Percentiles rank a stretch among this genome's conserved stretches.
Conservation (phyloP, 371 early-diverging fungal genomes). For the Zopfochytrium polystomum region DNA sequence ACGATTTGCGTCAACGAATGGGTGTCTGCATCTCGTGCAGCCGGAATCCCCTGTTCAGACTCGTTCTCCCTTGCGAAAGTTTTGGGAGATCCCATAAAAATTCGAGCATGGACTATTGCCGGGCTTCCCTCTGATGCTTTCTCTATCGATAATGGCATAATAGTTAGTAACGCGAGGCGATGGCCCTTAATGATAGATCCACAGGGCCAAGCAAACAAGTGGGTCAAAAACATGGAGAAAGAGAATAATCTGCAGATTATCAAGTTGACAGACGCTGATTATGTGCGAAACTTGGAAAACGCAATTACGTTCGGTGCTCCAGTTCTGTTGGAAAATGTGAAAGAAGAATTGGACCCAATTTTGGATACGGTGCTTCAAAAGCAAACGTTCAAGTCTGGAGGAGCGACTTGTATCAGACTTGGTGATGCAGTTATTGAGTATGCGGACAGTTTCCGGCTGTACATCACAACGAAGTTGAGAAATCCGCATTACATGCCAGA, state of each 20-base stretch:
- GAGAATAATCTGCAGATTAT: constrained; percentile 52
- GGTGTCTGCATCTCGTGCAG: constrained; percentile 29
- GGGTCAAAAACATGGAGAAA: constrained; percentile 60
- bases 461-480: constrained; percentile 58
- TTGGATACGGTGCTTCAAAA: constrained; percentile 53
- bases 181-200: constrained; percentile 62
- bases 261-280: constrained; percentile 53
- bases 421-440: constrained; percentile 60
- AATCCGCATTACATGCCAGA: constrained; percentile 61
- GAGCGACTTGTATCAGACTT: constrained; percentile 48
- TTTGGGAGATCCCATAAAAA: constrained; percentile 54
- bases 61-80: constrained; percentile 45
- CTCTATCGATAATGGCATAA: constrained; percentile 57
- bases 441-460: constrained; percentile 47
- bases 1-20: constrained; percentile 42
- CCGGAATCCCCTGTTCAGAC: constrained; percentile 46
- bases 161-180: constrained; percentile 47
- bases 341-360: constrained; percentile 57
- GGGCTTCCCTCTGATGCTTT: constrained; percentile 54
- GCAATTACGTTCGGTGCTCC: constrained; percentile 57
- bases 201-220: constrained; percentile 58
- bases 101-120: constrained; percentile 54
- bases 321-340: constrained; percentile 54
- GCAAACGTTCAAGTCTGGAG: constrained; percentile 58
- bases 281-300: constrained; percentile 53